Percentiles rank a stretch among this genome's conserved stretches.
Conservation (phyloP, 805 yeast species). For the Metschnikowia drakensbergensis region DNA sequence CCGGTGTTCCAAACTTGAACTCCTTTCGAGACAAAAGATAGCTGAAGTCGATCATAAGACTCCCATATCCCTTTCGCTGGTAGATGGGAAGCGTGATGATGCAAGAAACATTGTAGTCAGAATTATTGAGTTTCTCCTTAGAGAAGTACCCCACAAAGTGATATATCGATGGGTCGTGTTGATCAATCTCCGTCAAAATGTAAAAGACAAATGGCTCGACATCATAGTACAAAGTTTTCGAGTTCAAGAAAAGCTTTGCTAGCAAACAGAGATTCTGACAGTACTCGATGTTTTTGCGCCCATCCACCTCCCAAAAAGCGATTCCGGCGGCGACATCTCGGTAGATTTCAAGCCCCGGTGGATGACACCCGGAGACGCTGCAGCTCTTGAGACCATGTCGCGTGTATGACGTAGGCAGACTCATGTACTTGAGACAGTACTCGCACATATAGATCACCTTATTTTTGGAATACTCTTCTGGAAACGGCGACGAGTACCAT, state of each 20-base stretch:
- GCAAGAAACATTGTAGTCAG: conserved; percentile 84
- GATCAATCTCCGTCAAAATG: conserved; percentile 68
- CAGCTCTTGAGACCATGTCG: conserved; percentile 76
- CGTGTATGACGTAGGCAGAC: conserved; percentile 57
- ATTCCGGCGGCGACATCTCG: conserved; percentile 28
- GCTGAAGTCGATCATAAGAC: conserved; percentile 82
- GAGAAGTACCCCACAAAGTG: conserved; percentile 94
- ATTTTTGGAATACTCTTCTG: conserved; percentile 71
- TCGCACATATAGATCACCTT: conserved; percentile 73
- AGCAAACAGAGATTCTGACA: conserved; percentile 88
- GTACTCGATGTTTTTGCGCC: conserved; percentile 72
- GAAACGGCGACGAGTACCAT: conserved; percentile 93
- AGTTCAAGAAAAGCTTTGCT: conserved; percentile 84
- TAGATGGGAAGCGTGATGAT: conserved; percentile 84
- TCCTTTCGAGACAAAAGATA: conserved; percentile 75
- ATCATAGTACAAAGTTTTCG: conserved; percentile 89
- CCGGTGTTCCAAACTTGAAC: conserved; percentile 85
- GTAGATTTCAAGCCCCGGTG: conserved; percentile 53
- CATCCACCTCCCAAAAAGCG: conserved; percentile 59
- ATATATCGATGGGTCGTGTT: conserved; percentile 37
- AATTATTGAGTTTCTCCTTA: conserved; percentile 73
- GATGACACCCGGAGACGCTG: conserved; percentile 49
- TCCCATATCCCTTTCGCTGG: conserved; percentile 88
- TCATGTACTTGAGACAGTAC: conserved; percentile 75
- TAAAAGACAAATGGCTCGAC: conserved; percentile 95